Percentiles rank a stretch among this genome's conserved stretches.
phyloP scores from a whole-genome alignment of 441 rosid species.

The Eruca vesicaria region DNA sequence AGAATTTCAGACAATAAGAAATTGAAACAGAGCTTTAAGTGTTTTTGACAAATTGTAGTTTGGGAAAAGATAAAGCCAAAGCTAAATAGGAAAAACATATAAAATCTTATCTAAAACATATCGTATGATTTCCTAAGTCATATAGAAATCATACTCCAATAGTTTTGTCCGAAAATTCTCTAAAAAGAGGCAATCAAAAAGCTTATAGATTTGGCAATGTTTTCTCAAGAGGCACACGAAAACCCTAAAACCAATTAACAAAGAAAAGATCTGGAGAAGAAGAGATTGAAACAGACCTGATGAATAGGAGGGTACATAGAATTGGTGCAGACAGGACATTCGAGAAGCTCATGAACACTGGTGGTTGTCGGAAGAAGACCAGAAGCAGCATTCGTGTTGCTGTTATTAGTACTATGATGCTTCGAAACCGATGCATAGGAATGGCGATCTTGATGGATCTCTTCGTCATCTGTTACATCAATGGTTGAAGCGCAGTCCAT shows the following conservation, averaged over 20 bases:
- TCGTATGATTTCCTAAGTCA: no score
- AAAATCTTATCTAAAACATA: no score
- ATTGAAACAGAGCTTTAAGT: neutral
- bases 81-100: no score
- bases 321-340: slow-evolving; percentile 97
- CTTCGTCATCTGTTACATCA: slow-evolving; percentile 78
- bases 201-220: neutral
- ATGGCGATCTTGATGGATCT: slow-evolving; percentile 69
- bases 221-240: neutral
- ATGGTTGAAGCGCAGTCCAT: slow-evolving; percentile 72
- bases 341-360: slow-evolving; percentile 96
- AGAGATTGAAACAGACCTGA: slow-evolving; percentile 53
- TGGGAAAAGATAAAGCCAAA: no score
- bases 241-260: slow-evolving; percentile 11
- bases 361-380: slow-evolving; percentile 61
- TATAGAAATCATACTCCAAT: no score
- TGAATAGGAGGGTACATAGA: slow-evolving; percentile 99
- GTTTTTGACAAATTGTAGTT: no score
- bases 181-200: neutral
- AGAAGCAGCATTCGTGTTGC: slow-evolving; percentile 40
- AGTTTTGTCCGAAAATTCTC: no score
- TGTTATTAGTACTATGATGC: slow-evolving; percentile 42
- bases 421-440: slow-evolving; percentile 59
- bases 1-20: neutral
- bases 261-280: neutral